Conservation (phyloP, 106 monocot genomes). For the Acorus calamus region DNA sequence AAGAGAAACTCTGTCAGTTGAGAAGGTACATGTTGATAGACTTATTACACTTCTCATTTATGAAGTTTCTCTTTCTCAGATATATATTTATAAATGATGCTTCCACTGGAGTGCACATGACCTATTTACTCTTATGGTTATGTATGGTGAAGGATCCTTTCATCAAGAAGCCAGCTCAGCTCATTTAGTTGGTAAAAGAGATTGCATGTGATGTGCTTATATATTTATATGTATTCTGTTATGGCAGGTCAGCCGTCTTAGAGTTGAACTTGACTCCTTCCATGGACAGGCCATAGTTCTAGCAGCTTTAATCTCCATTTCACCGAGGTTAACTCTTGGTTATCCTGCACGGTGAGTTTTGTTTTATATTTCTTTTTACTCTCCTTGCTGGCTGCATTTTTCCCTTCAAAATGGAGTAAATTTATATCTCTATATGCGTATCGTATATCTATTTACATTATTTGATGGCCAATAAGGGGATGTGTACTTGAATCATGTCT, state of each 20-base stretch:
- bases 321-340: slow-evolving; percentile 88
- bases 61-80: neutral
- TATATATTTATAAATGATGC: too few species aligned
- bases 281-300: slow-evolving; percentile 88
- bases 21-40: slow-evolving; percentile 41
- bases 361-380: neutral
- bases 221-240: neutral
- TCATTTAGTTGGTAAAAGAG: too few species aligned
- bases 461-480: too few species aligned
- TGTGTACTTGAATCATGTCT: too few species aligned
- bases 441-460: too few species aligned
- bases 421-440: too few species aligned
- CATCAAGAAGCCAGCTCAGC: too few species aligned
- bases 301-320: slow-evolving; percentile 85
- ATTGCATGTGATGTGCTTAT: neutral
- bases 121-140: too few species aligned
- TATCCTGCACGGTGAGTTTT: slow-evolving; percentile 78
- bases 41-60: neutral
- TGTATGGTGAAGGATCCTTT: too few species aligned
- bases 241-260: slow-evolving; percentile 47
- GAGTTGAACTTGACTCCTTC: slow-evolving; percentile 66
- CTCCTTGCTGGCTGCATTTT: too few species aligned
- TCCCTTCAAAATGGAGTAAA: too few species aligned
- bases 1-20: slow-evolving; percentile 59
- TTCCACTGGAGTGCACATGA: too few species aligned